Percentiles rank a stretch among this genome's conserved stretches.
These are phyloP conservation scores for Spathaspora gorwiae DNA, from an alignment of 805 yeast species.

Conservation along the genomic window DNA sequence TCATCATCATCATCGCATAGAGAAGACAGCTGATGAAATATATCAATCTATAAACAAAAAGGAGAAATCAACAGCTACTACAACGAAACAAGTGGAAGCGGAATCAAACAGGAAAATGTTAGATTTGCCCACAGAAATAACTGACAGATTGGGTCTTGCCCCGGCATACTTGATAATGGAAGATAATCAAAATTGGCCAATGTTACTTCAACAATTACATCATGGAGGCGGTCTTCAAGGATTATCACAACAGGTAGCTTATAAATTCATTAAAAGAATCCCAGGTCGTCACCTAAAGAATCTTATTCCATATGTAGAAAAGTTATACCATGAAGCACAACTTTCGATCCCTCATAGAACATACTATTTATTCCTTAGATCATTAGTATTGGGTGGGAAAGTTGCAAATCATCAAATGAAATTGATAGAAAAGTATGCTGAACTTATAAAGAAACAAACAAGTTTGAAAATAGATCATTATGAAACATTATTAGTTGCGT, in stretches of 20 bases:
- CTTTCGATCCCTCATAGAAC: slow-evolving; percentile 27
- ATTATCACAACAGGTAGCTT: slow-evolving; percentile 28
- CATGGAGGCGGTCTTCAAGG: slow-evolving; percentile 32
- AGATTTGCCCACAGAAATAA: slow-evolving; percentile 27
- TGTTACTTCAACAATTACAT: slow-evolving; percentile 38
- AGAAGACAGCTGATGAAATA: neutral
- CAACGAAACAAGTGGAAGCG: neutral
- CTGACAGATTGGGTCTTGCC: slow-evolving; percentile 35
- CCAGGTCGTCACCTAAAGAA: slow-evolving; percentile 34
- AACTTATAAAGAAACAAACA: slow-evolving; percentile 15
- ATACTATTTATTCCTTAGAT: slow-evolving; percentile 33
- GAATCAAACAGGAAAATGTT: neutral
- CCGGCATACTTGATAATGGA: slow-evolving; percentile 35
- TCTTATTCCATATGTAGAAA: slow-evolving; percentile 33
- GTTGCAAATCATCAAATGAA: slow-evolving; percentile 17
- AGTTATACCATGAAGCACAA: slow-evolving; percentile 31
- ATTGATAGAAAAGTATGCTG: slow-evolving; percentile 28
- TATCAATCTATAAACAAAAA: neutral
- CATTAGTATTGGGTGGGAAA: slow-evolving; percentile 21
- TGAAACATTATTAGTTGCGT: slow-evolving; percentile 42
- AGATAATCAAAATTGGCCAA: slow-evolving; percentile 43
- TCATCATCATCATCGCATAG: neutral
- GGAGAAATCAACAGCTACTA: neutral
- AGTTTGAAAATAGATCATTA: slow-evolving; percentile 35
- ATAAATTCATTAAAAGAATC: slow-evolving; percentile 33